Evolutionary conservation across 306 rosid genomes (phyloP), one percentile per base, ranked within the genome.

Genomic region (Cucumis cinereus): DNA sequence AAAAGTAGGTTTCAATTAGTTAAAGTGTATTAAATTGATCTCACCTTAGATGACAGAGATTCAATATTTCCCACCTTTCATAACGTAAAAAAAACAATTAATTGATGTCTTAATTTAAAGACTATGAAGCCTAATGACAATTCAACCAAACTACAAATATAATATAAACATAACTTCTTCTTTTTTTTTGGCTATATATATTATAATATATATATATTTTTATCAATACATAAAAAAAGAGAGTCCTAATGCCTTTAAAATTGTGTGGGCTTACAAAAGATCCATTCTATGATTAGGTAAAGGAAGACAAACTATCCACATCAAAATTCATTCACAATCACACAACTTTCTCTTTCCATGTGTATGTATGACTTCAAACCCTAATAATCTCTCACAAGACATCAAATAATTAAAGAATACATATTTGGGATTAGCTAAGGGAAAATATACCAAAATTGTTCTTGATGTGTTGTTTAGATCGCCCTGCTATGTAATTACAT

Each of bases 401-500:
- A 69, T 24, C 5, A 43, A 47, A 24, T 14, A 70, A 47, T 26
- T 47, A 23, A 70, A 26, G 24, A 70, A 70, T 45, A 70, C 57
- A 47, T 15, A 2, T 45, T 23, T 0, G 17, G 0, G 57, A 1
- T 70, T 3, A 2, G 33, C 22, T 9, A 54, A 0, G 15, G 28
- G 2, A 38, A 72, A 50, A 30, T 2, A 2, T 5, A 10, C 5
- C 59, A 26, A 70, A 70, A 70, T 47, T 26, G 56, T 41, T 20
- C 0, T 13, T 9, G 8, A 11, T 70, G 33, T 14, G 23, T 20
- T 9, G 4, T 23, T 41, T 47, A 7, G 4, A 6, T 14, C 8
- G 1, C 2, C 1, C 0, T 4, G 33, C 66, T 76, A 79, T 1
- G 79, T 68, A n/a, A 79, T 79, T 54, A 85, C 55, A 54, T 87